phyloP scores from a whole-genome alignment of 2,329 filamentous ascomycete species.

The Chaetomium sp. region DNA sequence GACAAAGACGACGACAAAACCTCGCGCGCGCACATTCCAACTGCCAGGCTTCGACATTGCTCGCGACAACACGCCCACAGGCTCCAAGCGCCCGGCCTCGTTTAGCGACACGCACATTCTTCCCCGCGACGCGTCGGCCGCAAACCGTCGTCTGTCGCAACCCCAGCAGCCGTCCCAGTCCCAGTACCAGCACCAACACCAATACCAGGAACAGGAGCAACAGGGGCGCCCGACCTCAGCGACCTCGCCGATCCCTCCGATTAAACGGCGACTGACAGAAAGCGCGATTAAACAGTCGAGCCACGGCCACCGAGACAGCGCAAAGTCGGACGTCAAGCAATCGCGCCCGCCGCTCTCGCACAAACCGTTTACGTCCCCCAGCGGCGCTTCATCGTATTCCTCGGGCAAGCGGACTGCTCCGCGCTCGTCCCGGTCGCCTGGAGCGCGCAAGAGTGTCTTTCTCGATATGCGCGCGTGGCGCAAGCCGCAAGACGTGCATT shows the following conservation, averaged over 20 bases:
- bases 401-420: constrained; percentile 32
- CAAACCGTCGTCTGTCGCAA: constrained; percentile 24
- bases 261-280: constrained; percentile 25
- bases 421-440: constrained; percentile 50
- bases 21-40: constrained; percentile 35
- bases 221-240: too few relatives aligned
- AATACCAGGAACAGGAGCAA: too few relatives aligned
- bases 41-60: constrained; percentile 23
- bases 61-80: constrained; percentile 17
- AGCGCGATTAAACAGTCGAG: constrained; percentile 31
- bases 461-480: constrained; percentile 46
- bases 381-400: constrained; percentile 12
- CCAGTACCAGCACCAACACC: too few relatives aligned
- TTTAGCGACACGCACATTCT: constrained; percentile 31
- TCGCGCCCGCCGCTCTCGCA: constrained; percentile 47
- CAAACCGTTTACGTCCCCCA: constrained; percentile 32
- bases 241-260: not conserved
- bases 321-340: constrained; percentile 44
- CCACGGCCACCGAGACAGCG: constrained; percentile 41
- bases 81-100: constrained; percentile 31
- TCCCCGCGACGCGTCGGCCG: constrained; percentile 19
- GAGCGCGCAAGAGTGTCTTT: constrained; percentile 47
- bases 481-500: constrained; percentile 39
- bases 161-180: constrained; percentile 18
- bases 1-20: constrained; percentile 16